Evolutionary conservation across 1,139 yeast genomes (phyloP).

Genomic region (Nadsonia starkeyi-henricii): DNA sequence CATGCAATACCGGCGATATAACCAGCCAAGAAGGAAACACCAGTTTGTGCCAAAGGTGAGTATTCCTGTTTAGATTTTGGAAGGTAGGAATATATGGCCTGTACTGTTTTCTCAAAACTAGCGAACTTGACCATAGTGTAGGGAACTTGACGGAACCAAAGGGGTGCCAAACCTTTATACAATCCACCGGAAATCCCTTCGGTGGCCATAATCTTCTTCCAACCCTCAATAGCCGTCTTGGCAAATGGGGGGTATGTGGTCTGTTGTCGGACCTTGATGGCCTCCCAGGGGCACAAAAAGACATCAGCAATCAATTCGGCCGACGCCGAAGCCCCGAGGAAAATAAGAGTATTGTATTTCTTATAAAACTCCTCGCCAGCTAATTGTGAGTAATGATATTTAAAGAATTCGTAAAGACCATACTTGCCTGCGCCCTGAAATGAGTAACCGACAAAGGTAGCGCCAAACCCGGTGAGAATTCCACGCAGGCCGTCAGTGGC

Average conservation of each 20-base stretch:
- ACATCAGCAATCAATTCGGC: constrained; percentile 78
- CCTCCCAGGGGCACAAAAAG: constrained; percentile 71
- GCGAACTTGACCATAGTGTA: constrained; percentile 96
- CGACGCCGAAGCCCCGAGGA: constrained; percentile 60
- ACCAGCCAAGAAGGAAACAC: constrained; percentile 88
- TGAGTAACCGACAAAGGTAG: constrained; percentile 70
- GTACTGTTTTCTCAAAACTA: constrained; percentile 80
- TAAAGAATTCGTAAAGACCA: constrained; percentile 71
- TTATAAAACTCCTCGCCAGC: constrained; percentile 44
- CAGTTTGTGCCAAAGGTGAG: constrained; percentile 60
- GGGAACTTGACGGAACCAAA: constrained; percentile 92
- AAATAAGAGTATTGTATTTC: constrained; percentile 49
- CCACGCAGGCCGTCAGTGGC: constrained; percentile 49
- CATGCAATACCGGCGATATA: constrained; percentile 93
- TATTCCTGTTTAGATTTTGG: constrained; percentile 32
- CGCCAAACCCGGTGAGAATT: constrained; percentile 61
- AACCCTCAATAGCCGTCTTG: constrained; percentile 32
- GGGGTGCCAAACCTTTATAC: constrained; percentile 77
- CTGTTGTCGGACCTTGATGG: constrained; percentile 70
- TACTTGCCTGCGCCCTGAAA: constrained; percentile 82
- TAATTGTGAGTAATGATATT: constrained; percentile 43
- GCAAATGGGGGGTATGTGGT: constrained; percentile 66
- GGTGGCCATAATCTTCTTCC: constrained; percentile 37
- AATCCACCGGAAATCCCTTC: constrained; percentile 46
- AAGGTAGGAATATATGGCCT: constrained; percentile 16